Conservation (phyloP, 148 eudicot species). For the Silene latifolia region DNA sequence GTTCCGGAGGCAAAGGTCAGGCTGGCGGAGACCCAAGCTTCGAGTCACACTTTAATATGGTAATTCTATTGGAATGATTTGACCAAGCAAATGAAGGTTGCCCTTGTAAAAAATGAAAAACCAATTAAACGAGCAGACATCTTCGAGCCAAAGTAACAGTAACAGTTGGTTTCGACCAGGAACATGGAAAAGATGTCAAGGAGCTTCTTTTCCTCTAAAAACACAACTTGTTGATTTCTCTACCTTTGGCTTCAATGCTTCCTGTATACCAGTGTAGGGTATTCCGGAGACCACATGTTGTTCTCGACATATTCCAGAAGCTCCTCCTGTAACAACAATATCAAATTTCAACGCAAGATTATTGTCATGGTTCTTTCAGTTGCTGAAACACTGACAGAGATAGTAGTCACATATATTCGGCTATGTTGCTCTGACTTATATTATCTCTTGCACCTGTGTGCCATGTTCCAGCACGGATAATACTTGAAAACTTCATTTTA, state of each 20-base stretch:
- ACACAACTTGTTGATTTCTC: background rate
- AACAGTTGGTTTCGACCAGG: background rate
- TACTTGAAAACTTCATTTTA: background rate
- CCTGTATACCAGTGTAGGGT: conserved; percentile 81
- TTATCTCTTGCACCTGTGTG: too few species aligned
- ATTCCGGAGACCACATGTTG: conserved; percentile 95
- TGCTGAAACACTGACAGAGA: background rate
- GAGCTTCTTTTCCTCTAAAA: background rate
- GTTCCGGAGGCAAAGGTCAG: too few species aligned
- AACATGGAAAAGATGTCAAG: background rate
- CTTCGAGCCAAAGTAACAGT: background rate
- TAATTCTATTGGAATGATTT: background rate
- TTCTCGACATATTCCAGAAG: conserved; percentile 47
- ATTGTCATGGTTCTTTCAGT: background rate
- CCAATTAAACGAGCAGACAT: conserved; percentile 1
- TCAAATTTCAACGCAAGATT: background rate
- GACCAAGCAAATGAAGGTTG: background rate
- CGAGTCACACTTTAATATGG: conserved; percentile 3
- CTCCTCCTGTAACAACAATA: conserved; percentile 60
- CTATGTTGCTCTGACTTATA: too few species aligned
- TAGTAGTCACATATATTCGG: too few species aligned
- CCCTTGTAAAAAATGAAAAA: background rate
- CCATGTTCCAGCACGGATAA: too few species aligned
- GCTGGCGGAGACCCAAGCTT: too few species aligned
- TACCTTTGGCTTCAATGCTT: conserved; percentile 35